Base-by-base conservation (phyloP, 306 rosid genomes). In the Lagenaria siceraria region DNA sequence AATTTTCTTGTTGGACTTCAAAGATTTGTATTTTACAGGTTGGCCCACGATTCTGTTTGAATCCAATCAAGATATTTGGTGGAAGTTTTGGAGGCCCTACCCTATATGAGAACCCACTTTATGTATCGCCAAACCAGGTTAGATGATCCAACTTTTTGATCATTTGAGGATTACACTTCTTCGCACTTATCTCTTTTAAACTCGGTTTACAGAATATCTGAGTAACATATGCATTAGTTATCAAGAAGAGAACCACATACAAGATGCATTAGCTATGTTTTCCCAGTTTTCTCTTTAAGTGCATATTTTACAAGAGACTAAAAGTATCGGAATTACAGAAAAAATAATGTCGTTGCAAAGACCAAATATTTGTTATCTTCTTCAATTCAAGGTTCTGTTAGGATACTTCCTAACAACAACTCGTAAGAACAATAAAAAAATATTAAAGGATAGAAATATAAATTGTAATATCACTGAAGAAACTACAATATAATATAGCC, bases 41-140 rank as follows among this genome's bases (percentile, higher is more conserved):
- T 72, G 98, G 97, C 74, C 98, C 97, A 8, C 87, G 98, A 56
- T 95, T 95, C 76, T 95, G 99, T 82, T 85, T 95, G 87, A 95
- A 92, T 82, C 97, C 99, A 25, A 92, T 95, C 83, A 95, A 92
- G 84, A 87, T 96, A 87, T 92, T 96, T 79, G 98, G 89, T 71
- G 98, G 99, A 80, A 95, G 97, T 87, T 92, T 95, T 81, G 98
- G 99, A 80, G 99, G 99, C 48, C 99, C 98, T 25, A 96, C 93
- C 5, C 76, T 92, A 33, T 92, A 89, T 62, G 97, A 88, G 87
- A 96, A 92, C 80, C 99, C 98, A 15, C 83, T 90, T 78, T 96
- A 90, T 56, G 85, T 96, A 48, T 96, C 99, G 7, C 99, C 99
- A 46, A 96, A 92, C 88, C 97, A 89, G 97, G 98, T 96, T 42